Conservation (phyloP, 1,284 basidiomycete species). For the Heterobasidion parviporum region DNA sequence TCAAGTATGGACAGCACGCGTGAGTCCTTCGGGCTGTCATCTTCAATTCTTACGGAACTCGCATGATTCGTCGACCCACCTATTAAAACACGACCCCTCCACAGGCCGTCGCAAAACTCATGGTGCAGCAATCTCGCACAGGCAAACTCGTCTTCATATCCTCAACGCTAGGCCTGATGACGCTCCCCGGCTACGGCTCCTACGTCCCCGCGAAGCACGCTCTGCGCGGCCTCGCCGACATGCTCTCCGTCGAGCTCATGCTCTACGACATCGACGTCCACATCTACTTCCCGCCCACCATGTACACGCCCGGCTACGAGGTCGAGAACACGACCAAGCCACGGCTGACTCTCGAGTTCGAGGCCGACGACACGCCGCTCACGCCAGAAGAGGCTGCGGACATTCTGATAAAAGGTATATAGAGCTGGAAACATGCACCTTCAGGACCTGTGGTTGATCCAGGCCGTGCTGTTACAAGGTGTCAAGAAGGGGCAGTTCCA, state of each 20-base stretch:
- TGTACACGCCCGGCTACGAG: constrained; percentile 75
- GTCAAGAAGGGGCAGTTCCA: constrained; percentile 71
- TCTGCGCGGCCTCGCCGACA: constrained; percentile 72
- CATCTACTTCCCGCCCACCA: constrained; percentile 84
- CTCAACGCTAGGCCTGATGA: constrained; percentile 77
- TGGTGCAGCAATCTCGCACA: constrained; percentile 51
- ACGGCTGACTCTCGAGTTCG: constrained; percentile 71
- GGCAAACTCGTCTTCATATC: constrained; percentile 78
- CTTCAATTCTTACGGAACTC: not conserved
- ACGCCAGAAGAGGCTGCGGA: constrained; percentile 63
- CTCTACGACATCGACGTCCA: constrained; percentile 79
- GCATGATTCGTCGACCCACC: not conserved
- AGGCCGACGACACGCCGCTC: constrained; percentile 66
- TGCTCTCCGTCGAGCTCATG: constrained; percentile 75
- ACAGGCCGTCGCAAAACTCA: constrained; percentile 46
- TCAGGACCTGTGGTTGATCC: not conserved
- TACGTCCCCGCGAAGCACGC: constrained; percentile 92
- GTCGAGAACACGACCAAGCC: constrained; percentile 83
- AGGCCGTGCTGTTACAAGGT: constrained; percentile 29
- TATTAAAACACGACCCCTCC: no score
- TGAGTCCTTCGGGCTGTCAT: constrained; percentile 24
- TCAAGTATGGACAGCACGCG: constrained; percentile 75
- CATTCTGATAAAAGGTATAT: constrained; percentile 54
- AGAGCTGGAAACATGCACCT: no score
- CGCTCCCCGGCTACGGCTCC: constrained; percentile 76